Base-by-base conservation (phyloP, 768 basidiomycete species). In the Lentinula sp. region DNA sequence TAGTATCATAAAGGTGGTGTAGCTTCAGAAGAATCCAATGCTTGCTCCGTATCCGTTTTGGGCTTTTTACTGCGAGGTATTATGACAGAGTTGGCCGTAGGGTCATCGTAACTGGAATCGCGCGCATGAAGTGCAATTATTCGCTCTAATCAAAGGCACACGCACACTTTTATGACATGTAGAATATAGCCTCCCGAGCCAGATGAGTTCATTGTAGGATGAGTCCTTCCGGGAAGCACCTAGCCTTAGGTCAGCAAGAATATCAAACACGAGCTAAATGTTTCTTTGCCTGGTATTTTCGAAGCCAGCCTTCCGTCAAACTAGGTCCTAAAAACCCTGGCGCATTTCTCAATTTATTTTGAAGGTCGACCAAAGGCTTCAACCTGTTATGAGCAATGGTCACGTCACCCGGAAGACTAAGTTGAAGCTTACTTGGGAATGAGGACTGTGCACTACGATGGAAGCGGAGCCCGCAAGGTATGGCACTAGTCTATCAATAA, bases 171-270 rank as follows among this genome's bases (percentile, higher is more conserved):
- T n/a, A 86, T 88, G 16, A 87, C 82, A 68, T 91, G 86, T 35
- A 98, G 79, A 48, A 98, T 74, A 73, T 85, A 97, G 0, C 97
- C 96, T 13, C 94, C 95, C 1, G 89, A 87, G 10, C 92, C 93
- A 20, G 91, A 88, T 61, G 86, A 91, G 60, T 80, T 87, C 97
- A 99, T 98, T 64, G 84, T 85, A 3, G 97, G 97, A 76, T 99
- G 97, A 43, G 93, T 96, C 39, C 97, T 82, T 23, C 97, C 96
- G 23, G 97, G 97, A n/a, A 99, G 79, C 15, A 95, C 88, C 76
- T 84, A 60, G 7, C 43, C 51, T 41, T 32, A 43, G 35, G 55
- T 42, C 18, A 54, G 33, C 20, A 43, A 42, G 10, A 15, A 41
- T 28, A 1, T 48, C 7, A 1, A 5, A 23, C 16, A 23, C 16